Percentiles rank a stretch among this genome's conserved stretches.
These are phyloP conservation scores for Phytophthora pluvialis DNA, from an alignment of 352 stramenopile species.

Conservation along the genomic window DNA sequence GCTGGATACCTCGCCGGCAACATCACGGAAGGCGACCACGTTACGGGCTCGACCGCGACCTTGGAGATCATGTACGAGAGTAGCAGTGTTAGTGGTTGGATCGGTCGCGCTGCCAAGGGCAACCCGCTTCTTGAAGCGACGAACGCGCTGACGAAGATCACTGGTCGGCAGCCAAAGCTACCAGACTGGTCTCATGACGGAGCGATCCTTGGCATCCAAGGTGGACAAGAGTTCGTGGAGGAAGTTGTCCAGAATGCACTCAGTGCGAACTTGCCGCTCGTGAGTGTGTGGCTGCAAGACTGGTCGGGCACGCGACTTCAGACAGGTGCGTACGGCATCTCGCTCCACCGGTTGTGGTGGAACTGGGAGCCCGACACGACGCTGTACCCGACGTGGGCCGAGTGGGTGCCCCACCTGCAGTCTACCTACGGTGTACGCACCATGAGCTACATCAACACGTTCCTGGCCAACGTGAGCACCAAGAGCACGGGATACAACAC, in stretches of 20 bases:
- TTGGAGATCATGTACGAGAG: conserved; percentile 34
- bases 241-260: conserved; percentile 28
- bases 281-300: conserved; percentile 33
- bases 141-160: conserved; percentile 26
- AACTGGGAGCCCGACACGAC: conserved; percentile 39
- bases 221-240: conserved; percentile 36
- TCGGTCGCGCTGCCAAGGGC: conserved; percentile 21
- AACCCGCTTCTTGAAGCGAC: conserved; percentile 34
- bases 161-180: conserved; percentile 22
- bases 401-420: conserved; percentile 33
- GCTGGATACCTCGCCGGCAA: conserved; percentile 30
- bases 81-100: conserved; percentile 25
- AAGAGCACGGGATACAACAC: conserved; percentile 40
- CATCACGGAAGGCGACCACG: conserved; percentile 26
- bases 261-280: conserved; percentile 25
- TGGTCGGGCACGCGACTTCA: conserved; percentile 33
- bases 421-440: conserved; percentile 14
- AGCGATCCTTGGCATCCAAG: conserved; percentile 36
- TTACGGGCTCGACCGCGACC: conserved; percentile 19
- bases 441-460: conserved; percentile 41
- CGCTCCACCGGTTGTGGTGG: conserved; percentile 32
- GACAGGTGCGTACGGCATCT: conserved; percentile 26
- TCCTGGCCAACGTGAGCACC: conserved; percentile 30
- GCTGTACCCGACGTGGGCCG: conserved; percentile 32
- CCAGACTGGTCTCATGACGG: conserved; percentile 34